A percentile compares a stretch with the other conserved stretches of the same genome.
Evolutionary conservation across 2,329 filamentous ascomycete species (phyloP).

Genomic region (Arthrobotrys pseudoclavata): DNA sequence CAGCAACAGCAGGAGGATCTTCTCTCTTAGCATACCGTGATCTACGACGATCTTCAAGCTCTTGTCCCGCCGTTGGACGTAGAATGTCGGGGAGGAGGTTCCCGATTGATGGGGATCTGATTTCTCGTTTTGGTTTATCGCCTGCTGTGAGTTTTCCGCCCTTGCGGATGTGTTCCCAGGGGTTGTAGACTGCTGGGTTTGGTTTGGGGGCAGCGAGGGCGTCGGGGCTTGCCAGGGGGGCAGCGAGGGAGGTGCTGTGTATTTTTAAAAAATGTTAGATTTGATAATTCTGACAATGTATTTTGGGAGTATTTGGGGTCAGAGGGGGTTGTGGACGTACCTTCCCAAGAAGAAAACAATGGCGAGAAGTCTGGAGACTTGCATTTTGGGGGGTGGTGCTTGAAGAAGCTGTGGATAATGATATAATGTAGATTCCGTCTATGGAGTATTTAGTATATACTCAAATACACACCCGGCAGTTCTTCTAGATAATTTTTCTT

Average conservation of each 20-base stretch:
- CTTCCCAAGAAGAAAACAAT: background rate
- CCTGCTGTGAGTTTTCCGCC: background rate
- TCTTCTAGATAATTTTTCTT: background rate
- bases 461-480: background rate
- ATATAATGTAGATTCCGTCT: background rate
- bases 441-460: background rate
- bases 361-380: slow-evolving; percentile 1
- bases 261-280: too few relatives aligned
- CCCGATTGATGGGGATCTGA: background rate
- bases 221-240: background rate
- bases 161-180: background rate
- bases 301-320: too few relatives aligned
- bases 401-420: background rate
- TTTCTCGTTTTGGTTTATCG: background rate
- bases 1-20: background rate
- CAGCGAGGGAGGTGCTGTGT: background rate
- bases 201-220: background rate
- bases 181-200: background rate
- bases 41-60: background rate
- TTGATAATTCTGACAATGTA: too few relatives aligned
- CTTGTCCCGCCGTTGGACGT: background rate
- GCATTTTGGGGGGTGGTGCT: background rate
- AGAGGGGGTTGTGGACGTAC: background rate
- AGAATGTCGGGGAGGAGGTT: background rate
- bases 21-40: background rate